phyloP scores from a whole-genome alignment of 495 filamentous ascomycete species.

The Aspergillus nanangensis region DNA sequence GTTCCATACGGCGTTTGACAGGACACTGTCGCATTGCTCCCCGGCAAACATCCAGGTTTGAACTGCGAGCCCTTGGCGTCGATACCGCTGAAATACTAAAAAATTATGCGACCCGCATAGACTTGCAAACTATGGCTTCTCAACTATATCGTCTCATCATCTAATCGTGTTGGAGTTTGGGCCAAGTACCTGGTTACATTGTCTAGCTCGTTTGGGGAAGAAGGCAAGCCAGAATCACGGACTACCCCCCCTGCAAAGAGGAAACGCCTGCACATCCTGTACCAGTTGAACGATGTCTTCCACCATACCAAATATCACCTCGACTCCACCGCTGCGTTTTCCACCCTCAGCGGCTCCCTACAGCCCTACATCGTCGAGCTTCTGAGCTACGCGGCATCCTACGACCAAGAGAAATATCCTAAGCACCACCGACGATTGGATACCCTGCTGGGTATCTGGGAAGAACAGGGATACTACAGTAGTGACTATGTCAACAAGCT shows the following conservation, averaged over 20 bases:
- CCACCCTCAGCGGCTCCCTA: conserved; percentile 54
- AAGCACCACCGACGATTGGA: conserved; percentile 64
- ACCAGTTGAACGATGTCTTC: conserved; percentile 79
- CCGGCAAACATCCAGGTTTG: conserved; percentile 93
- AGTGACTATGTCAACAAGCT: conserved; percentile 55
- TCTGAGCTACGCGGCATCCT: conserved; percentile 57
- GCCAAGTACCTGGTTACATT: conserved; percentile 75
- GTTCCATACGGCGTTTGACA: conserved; percentile 65
- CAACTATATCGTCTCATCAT: conserved; percentile 62
- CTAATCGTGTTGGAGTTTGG: conserved; percentile 59
- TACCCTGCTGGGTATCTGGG: conserved; percentile 70
- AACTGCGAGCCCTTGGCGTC: conserved; percentile 34
- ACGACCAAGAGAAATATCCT: conserved; percentile 49
- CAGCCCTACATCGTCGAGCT: conserved; percentile 59
- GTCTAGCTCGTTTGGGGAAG: conserved; percentile 50
- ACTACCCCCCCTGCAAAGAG: conserved; percentile 55
- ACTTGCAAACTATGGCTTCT: conserved; percentile 85
- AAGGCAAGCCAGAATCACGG: conserved; percentile 13
- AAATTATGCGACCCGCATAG: conserved; percentile 55
- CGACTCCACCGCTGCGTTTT: conserved; percentile 35
- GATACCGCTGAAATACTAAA: conserved; percentile 49
- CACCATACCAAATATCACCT: conserved; percentile 67
- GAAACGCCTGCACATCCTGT: conserved; percentile 72
- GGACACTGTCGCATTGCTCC: conserved; percentile 69
- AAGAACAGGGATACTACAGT: conserved; percentile 63